Conservation (phyloP, 1,284 basidiomycete genomes). For the Takashimella tepidaria region DNA sequence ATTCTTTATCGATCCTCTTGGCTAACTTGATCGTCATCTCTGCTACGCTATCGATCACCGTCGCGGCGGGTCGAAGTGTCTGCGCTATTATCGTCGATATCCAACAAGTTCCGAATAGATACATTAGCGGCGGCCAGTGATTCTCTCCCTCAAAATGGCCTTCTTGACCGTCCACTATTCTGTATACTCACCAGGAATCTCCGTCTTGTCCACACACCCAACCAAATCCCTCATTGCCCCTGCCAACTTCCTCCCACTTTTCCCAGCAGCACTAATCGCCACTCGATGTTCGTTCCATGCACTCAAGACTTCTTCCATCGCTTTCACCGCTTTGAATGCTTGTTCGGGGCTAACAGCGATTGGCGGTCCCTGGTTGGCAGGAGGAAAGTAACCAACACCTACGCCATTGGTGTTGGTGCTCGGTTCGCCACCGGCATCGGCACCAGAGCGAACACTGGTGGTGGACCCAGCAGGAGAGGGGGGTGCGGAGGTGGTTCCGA, state of each 20-base stretch:
- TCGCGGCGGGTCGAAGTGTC: conserved; percentile 21
- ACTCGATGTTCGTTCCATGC: conserved; percentile 29
- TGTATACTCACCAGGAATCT: conserved; percentile 16
- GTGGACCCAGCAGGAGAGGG: background rate
- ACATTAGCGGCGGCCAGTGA: no score
- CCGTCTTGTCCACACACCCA: conserved; percentile 19
- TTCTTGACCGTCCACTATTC: background rate
- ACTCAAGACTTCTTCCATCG: conserved; percentile 18
- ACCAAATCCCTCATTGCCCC: conserved; percentile 18
- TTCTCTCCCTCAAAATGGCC: no score
- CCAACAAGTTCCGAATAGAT: no score
- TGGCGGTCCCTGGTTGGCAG: background rate
- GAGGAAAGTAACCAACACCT: conserved; percentile 3
- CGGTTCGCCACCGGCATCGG: background rate
- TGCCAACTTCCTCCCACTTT: conserved; percentile 20
- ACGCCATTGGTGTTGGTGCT: background rate
- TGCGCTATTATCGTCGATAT: no score
- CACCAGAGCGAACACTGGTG: background rate
- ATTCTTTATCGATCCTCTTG: conserved; percentile 23
- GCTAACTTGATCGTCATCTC: conserved; percentile 17
- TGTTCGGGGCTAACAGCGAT: conserved; percentile 15
- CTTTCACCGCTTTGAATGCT: conserved; percentile 22
- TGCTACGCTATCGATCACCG: conserved; percentile 15
- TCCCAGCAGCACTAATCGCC: conserved; percentile 9
- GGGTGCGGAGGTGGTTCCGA: background rate